Percentiles rank a stretch among this genome's conserved stretches.
Evolutionary conservation across 306 rosid species (phyloP).

Genomic region (Quercus bicolor): DNA sequence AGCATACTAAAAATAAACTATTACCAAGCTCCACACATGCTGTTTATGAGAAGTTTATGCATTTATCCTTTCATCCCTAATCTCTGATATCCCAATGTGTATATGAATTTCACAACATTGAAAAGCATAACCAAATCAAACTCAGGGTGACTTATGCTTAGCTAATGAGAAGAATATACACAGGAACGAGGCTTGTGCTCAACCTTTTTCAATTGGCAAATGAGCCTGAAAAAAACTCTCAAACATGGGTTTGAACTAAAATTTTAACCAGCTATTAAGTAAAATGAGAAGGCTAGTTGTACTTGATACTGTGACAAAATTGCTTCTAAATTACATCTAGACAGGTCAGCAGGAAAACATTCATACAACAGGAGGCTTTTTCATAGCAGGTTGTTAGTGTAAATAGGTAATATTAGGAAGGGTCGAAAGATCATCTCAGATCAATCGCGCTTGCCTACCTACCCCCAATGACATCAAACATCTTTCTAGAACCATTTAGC

Average conservation of each 20-base stretch:
- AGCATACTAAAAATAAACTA: not conserved
- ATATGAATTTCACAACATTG: not conserved
- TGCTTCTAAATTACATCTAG: not conserved
- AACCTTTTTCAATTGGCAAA: not conserved
- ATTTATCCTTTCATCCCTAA: not conserved
- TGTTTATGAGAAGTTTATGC: not conserved
- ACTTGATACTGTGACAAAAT: not conserved
- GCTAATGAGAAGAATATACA: not conserved
- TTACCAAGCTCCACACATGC: not conserved
- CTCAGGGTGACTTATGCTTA: not conserved
- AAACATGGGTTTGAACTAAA: not conserved
- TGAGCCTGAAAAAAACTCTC: not conserved
- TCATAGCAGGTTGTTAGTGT: too few species aligned
- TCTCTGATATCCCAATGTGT: not conserved
- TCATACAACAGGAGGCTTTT: too few species aligned
- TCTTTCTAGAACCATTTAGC: not conserved
- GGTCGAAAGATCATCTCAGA: not conserved
- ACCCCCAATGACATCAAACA: not conserved
- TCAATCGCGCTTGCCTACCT: not conserved
- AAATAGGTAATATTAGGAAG: not conserved
- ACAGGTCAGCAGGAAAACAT: not conserved
- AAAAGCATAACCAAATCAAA: not conserved
- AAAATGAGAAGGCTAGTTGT: not conserved
- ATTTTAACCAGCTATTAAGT: not conserved
- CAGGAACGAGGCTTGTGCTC: not conserved